Conservation (phyloP, 441 rosid genomes). For the Isatis lusitanica region DNA sequence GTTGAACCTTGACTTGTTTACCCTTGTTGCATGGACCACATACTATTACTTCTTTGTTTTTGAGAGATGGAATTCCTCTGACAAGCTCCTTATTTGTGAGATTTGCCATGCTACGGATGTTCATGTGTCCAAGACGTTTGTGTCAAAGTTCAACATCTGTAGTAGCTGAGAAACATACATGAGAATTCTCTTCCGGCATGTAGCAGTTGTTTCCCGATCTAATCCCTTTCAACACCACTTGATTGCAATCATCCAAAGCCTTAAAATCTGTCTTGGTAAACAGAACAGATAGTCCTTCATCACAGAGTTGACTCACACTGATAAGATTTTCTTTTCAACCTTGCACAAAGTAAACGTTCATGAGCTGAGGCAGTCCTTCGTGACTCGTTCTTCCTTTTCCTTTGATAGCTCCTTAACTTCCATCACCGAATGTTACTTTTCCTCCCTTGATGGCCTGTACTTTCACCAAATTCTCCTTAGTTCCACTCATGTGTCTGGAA, state of each 20-base stretch:
- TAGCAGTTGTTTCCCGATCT: not conserved
- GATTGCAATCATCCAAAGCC: fast-evolving
- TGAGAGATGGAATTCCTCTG: fast-evolving
- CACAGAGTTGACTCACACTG: not conserved
- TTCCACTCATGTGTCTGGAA: not conserved
- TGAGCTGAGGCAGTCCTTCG: no score
- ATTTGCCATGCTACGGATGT: fast-evolving
- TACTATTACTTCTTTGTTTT: fast-evolving
- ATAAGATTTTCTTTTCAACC: not conserved
- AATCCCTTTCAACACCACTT: fast-evolving
- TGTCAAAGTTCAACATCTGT: not conserved
- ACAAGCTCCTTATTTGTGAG: not conserved
- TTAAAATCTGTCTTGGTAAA: fast-evolving
- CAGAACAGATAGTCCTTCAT: not conserved
- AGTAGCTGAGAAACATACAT: not conserved
- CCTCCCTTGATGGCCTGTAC: not conserved
- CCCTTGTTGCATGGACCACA: not conserved
- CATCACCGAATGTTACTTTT: not conserved
- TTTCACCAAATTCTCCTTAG: fast-evolving
- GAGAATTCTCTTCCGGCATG: not conserved
- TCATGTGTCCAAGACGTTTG: not conserved
- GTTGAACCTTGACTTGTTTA: not conserved
- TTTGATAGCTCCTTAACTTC: no score
- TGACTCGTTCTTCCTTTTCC: not conserved
- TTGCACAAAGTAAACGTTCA: not conserved